Conservation (phyloP, 2,329 filamentous ascomycete species). For the Aquanectria penicillioides region DNA sequence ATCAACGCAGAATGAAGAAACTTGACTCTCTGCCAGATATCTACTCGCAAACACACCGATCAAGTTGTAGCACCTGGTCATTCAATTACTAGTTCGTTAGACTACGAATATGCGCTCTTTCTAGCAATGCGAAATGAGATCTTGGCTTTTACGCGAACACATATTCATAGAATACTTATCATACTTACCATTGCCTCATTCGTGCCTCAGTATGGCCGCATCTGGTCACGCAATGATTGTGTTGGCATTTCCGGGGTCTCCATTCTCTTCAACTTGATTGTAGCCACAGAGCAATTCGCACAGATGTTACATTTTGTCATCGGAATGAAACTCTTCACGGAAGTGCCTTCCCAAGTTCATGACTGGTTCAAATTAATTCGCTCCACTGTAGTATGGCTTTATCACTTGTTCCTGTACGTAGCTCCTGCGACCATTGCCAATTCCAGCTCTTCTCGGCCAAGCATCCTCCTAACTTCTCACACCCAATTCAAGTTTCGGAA, state of each 20-base stretch:
- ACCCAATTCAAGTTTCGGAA: not conserved
- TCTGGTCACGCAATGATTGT: not conserved
- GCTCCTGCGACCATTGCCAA: no score
- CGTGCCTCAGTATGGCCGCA: not conserved
- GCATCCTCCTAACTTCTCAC: no score
- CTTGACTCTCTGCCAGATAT: no score
- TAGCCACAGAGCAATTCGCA: not conserved
- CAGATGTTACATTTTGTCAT: not conserved
- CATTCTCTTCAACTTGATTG: not conserved
- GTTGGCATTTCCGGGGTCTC: not conserved
- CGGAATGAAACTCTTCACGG: not conserved
- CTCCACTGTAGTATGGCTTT: not conserved
- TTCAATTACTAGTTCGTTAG: no score
- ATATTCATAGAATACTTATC: not conserved
- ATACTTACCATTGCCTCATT: not conserved
- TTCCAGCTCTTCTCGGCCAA: no score
- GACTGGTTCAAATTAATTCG: not conserved
- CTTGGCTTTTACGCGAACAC: not conserved
- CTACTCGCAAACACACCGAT: no score
- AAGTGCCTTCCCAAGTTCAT: not conserved
- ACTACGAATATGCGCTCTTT: no score
- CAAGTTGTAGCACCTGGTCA: no score
- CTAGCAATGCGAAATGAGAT: no score
- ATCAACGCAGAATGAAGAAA: no score
- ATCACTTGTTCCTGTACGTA: not conserved